Evolutionary conservation across 2,329 filamentous ascomycete genomes (phyloP).

Genomic region (Diaporthe humulicola): DNA sequence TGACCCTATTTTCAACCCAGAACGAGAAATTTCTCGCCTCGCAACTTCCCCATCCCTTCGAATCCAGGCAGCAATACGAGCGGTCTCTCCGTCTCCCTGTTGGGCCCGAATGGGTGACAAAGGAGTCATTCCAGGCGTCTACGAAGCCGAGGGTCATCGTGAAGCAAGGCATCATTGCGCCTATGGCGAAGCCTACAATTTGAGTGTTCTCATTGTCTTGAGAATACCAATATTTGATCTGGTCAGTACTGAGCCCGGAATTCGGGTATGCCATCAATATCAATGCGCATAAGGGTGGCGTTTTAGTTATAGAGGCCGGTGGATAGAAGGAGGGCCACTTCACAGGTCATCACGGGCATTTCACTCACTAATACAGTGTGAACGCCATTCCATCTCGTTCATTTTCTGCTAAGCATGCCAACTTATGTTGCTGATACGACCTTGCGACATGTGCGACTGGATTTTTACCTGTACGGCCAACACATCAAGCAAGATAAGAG

Average conservation of each 20-base stretch:
- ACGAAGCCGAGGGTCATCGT: slow-evolving; percentile 91
- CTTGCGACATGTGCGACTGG: not conserved
- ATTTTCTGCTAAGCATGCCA: not conserved
- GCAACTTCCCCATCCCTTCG: slow-evolving; percentile 89
- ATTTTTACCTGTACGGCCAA: not conserved
- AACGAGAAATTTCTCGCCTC: slow-evolving; percentile 90
- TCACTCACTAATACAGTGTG: not conserved
- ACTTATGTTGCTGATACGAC: not conserved
- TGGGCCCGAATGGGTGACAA: slow-evolving; percentile 96
- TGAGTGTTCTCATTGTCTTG: slow-evolving; percentile 38
- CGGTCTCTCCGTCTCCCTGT: slow-evolving; percentile 86
- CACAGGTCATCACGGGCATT: not conserved
- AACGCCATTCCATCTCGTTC: not conserved
- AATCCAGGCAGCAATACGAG: slow-evolving; percentile 91
- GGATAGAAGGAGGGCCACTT: not conserved
- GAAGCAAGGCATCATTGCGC: slow-evolving; percentile 90
- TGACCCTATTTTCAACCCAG: slow-evolving; percentile 53
- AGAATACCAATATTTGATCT: not conserved
- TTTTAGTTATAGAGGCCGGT: not conserved
- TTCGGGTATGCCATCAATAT: not conserved
- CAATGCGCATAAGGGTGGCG: not conserved
- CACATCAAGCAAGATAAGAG: not conserved
- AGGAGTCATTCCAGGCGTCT: slow-evolving; percentile 89
- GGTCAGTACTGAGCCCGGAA: too few species aligned
- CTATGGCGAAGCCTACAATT: slow-evolving; percentile 81